A percentile compares a stretch with the other conserved stretches of the same genome.
phyloP scores from a whole-genome alignment of 257 asterid species.

The Prunella vulgaris region DNA sequence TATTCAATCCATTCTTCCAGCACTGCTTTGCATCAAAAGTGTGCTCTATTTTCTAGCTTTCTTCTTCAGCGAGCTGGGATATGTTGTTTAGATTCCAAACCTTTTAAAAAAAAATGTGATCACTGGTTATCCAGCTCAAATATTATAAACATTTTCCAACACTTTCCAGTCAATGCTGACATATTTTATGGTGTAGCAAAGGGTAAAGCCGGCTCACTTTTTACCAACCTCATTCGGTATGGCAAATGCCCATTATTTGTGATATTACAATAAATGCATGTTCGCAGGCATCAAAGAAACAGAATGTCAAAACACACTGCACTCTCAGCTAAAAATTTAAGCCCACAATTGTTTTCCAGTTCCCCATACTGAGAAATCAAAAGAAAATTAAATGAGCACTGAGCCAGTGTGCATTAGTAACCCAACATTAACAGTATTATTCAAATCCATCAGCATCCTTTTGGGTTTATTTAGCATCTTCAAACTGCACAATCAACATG shows the following conservation, averaged over 20 bases:
- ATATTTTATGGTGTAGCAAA: neutral
- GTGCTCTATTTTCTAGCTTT: neutral
- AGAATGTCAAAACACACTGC: neutral
- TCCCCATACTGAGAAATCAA: neutral
- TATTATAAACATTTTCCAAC: neutral
- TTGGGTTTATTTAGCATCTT: neutral
- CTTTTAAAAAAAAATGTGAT: neutral
- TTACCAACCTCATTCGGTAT: neutral
- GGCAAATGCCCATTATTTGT: neutral
- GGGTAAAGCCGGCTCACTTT: neutral
- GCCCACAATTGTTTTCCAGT: neutral
- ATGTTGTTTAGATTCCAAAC: neutral
- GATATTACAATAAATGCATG: neutral
- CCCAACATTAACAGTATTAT: neutral
- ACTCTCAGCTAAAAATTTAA: neutral
- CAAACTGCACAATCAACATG: neutral
- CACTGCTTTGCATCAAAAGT: neutral
- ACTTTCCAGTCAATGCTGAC: neutral
- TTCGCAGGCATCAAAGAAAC: neutral
- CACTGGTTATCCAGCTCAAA: conserved; percentile 9
- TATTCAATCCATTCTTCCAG: conserved; percentile 1
- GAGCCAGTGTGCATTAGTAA: neutral
- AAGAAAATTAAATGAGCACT: neutral
- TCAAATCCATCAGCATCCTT: neutral
- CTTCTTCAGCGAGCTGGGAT: neutral